A percentile compares a stretch with the other conserved stretches of the same genome.
phyloP scores from a whole-genome alignment of 306 rosid species.

The Rosa multiflora region DNA sequence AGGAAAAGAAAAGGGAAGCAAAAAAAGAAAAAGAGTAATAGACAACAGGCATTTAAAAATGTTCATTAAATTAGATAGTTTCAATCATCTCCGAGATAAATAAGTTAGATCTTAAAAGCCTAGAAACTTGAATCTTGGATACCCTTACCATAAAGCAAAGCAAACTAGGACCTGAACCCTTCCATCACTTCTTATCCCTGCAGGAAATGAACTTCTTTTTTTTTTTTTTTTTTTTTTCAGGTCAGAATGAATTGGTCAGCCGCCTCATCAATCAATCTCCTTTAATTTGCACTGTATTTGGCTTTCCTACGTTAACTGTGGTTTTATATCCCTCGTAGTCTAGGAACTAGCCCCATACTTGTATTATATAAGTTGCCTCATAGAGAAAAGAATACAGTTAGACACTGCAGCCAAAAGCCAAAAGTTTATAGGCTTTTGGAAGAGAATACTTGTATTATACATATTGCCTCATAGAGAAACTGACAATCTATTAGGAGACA shows the following conservation, averaged over 20 bases:
- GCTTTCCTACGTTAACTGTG: too few relatives aligned
- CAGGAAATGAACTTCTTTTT: background rate
- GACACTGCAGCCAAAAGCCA: too few relatives aligned
- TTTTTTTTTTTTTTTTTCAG: background rate
- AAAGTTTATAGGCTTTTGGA: too few relatives aligned
- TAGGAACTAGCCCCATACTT: too few relatives aligned
- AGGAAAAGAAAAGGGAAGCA: background rate
- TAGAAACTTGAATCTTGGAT: background rate
- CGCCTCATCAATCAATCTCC: background rate
- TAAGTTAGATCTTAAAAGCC: conserved; percentile 7
- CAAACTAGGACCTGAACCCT: background rate
- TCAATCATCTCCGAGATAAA: conserved; percentile 15
- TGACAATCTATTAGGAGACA: too few relatives aligned
- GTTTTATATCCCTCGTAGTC: too few relatives aligned
- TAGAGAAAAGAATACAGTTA: too few relatives aligned
- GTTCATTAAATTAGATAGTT: background rate
- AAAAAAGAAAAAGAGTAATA: background rate
- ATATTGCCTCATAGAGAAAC: too few relatives aligned
- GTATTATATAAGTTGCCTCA: too few relatives aligned
- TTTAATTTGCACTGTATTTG: too few relatives aligned
- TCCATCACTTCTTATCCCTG: background rate
- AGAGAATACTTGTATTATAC: too few relatives aligned
- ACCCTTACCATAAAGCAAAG: background rate
- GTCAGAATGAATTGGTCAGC: too few relatives aligned
- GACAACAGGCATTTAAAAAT: background rate